Conservation (phyloP, 805 yeast species). For the Osmozyma mogii region DNA sequence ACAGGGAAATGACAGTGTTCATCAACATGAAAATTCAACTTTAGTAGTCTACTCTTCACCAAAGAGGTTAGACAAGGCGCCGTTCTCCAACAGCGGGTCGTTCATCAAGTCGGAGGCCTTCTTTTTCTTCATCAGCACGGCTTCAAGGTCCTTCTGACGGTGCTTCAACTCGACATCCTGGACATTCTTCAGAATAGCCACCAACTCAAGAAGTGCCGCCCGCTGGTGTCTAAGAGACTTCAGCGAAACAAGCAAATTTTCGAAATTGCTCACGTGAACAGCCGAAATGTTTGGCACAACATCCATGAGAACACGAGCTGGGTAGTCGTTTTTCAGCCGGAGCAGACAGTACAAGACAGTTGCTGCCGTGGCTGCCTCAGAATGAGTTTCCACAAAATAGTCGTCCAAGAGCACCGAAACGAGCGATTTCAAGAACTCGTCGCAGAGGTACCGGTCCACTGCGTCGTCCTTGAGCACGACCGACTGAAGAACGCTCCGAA, state of each 20-base stretch:
- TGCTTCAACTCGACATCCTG: constrained; percentile 36
- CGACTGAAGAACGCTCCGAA: constrained; percentile 65
- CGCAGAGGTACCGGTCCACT: constrained; percentile 64
- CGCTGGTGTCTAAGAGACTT: constrained; percentile 72
- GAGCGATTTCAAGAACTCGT: constrained; percentile 62
- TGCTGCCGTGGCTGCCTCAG: constrained; percentile 86
- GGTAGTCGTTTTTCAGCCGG: constrained; percentile 60
- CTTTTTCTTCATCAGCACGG: constrained; percentile 39
- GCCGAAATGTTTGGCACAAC: constrained; percentile 48
- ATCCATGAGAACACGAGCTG: constrained; percentile 51
- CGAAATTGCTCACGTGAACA: constrained; percentile 56
- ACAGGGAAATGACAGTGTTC: too few relatives aligned
- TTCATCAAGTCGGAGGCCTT: constrained; percentile 50
- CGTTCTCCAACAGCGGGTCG: constrained; percentile 65
- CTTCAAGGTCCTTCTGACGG: constrained; percentile 49
- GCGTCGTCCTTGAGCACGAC: constrained; percentile 62
- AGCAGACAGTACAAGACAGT: constrained; percentile 72
- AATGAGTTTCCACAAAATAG: constrained; percentile 77
- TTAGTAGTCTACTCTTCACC: constrained; percentile 37
- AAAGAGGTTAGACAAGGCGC: constrained; percentile 54
- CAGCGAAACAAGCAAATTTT: constrained; percentile 53
- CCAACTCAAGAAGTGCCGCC: constrained; percentile 66
- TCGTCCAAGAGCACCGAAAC: constrained; percentile 62
- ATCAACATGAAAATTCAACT: too few relatives aligned
- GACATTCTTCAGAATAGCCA: constrained; percentile 51